These are phyloP conservation scores for Bertia moriformis DNA, from an alignment of 2,329 filamentous ascomycete genomes.

Conservation along the genomic window DNA sequence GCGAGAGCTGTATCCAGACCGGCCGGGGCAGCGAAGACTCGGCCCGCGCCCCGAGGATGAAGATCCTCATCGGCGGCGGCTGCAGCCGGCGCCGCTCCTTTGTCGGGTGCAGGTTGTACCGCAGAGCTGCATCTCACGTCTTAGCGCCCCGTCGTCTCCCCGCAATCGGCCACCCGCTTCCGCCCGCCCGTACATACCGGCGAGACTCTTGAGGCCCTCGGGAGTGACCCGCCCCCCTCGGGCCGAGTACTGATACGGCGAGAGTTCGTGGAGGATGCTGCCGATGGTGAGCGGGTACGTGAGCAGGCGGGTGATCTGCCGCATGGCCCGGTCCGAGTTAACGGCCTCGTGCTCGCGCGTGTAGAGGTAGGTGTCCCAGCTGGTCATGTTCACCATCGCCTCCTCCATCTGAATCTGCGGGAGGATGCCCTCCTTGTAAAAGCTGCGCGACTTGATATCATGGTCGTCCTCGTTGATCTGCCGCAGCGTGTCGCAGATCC, in stretches of 20 bases:
- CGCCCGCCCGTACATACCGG: conserved; percentile 50
- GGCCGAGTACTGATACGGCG: conserved; percentile 70
- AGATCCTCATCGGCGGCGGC: conserved; percentile 78
- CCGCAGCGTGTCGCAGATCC: conserved; percentile 78
- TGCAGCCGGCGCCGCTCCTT: conserved; percentile 66
- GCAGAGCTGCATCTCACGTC: too few relatives aligned
- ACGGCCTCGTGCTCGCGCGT: conserved; percentile 82
- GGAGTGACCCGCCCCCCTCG: conserved; percentile 58
- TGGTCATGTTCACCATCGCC: conserved; percentile 88
- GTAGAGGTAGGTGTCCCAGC: conserved; percentile 95
- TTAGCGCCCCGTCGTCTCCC: too few relatives aligned
- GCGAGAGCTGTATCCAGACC: conserved; percentile 84
- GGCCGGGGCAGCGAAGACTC: conserved; percentile 90
- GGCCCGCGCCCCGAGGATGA: conserved; percentile 87
- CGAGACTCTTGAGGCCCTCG: conserved; percentile 87
- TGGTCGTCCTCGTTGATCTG: conserved; percentile 98
- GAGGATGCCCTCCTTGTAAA: conserved; percentile 88
- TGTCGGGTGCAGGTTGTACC: conserved; percentile 86
- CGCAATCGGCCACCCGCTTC: conserved; percentile 7
- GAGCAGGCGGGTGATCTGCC: conserved; percentile 80
- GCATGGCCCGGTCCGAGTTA: conserved; percentile 76
- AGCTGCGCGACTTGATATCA: conserved; percentile 74
- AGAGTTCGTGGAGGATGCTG: conserved; percentile 84
- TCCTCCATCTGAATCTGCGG: conserved; percentile 83
- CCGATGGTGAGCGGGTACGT: conserved; percentile 93